These are phyloP conservation scores for Pisolithus orientalis DNA, from an alignment of 768 basidiomycete species.

Conservation along the genomic window DNA sequence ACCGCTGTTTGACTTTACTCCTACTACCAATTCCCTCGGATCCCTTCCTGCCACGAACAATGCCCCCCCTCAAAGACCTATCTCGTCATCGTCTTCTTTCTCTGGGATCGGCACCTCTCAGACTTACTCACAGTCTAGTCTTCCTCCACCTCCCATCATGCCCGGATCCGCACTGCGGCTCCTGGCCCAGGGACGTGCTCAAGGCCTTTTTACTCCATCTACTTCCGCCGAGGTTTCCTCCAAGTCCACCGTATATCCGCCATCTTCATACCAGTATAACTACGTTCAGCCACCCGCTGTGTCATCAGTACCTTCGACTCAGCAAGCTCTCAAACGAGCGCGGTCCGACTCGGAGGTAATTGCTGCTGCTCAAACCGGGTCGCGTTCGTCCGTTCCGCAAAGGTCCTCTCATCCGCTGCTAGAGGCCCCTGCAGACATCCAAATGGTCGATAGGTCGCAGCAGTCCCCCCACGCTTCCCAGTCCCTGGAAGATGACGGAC, in stretches of 20 bases:
- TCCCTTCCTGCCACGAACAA: slow-evolving; percentile 51
- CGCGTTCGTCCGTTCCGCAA: slow-evolving; percentile 5
- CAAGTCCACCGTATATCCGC: slow-evolving; percentile 47
- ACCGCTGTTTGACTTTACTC: slow-evolving; percentile 91
- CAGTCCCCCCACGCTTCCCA: slow-evolving; percentile 46
- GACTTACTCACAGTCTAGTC: slow-evolving; percentile 45
- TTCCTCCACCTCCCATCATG: slow-evolving; percentile 82
- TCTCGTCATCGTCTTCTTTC: slow-evolving; percentile 66
- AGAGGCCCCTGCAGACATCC: slow-evolving; percentile 38
- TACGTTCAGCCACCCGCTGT: slow-evolving; percentile 44
- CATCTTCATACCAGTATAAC: slow-evolving; percentile 40
- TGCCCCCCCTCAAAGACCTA: slow-evolving; percentile 50
- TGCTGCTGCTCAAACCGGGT: slow-evolving; percentile 10
- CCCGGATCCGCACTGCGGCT: slow-evolving; percentile 81
- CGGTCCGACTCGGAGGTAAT: slow-evolving; percentile 61
- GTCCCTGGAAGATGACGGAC: slow-evolving; percentile 51
- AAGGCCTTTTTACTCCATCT: slow-evolving; percentile 81
- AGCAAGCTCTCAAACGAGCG: slow-evolving; percentile 50
- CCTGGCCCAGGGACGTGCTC: slow-evolving; percentile 79
- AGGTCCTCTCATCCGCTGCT: slow-evolving; percentile 21
- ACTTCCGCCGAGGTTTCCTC: slow-evolving; percentile 52
- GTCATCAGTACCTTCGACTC: slow-evolving; percentile 44
- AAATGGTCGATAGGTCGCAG: slow-evolving; percentile 41
- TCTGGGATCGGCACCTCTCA: slow-evolving; percentile 39
- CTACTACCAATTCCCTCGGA: slow-evolving; percentile 63